Conservation (phyloP, 148 eudicot genomes). For the Rheum nobile region DNA sequence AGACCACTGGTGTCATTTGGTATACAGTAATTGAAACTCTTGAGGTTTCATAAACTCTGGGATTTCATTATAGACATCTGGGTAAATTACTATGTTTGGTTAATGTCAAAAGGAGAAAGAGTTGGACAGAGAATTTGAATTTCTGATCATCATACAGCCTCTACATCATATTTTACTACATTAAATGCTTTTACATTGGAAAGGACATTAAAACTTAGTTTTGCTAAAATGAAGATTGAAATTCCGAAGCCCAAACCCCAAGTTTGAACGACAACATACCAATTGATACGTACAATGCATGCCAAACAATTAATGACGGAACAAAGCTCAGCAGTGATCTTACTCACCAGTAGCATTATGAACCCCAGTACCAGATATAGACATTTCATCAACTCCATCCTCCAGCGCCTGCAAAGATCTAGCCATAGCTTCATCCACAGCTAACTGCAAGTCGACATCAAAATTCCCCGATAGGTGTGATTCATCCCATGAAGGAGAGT, state of each 20-base stretch:
- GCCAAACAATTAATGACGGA: background rate
- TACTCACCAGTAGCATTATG: slow-evolving; percentile 31
- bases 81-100: background rate
- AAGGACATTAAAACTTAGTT: background rate
- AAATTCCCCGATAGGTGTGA: slow-evolving; percentile 30
- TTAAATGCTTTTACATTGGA: background rate
- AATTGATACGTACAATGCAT: background rate
- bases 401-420: slow-evolving; percentile 54
- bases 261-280: background rate
- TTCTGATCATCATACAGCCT: background rate
- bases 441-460: slow-evolving; percentile 29
- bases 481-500: slow-evolving; percentile 29
- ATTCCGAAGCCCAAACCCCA: background rate
- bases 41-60: too few species aligned
- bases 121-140: background rate
- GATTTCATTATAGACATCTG: background rate
- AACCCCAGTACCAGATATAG: slow-evolving; percentile 27
- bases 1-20: background rate
- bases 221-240: background rate
- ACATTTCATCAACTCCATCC: slow-evolving; percentile 36
- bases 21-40: background rate
- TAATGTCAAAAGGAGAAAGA: background rate
- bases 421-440: slow-evolving; percentile 74
- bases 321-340: background rate
- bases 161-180: background rate